Evolutionary conservation across 441 rosid genomes (phyloP), one percentile per base, ranked within the genome.

Genomic region (Erodium moschatum): DNA sequence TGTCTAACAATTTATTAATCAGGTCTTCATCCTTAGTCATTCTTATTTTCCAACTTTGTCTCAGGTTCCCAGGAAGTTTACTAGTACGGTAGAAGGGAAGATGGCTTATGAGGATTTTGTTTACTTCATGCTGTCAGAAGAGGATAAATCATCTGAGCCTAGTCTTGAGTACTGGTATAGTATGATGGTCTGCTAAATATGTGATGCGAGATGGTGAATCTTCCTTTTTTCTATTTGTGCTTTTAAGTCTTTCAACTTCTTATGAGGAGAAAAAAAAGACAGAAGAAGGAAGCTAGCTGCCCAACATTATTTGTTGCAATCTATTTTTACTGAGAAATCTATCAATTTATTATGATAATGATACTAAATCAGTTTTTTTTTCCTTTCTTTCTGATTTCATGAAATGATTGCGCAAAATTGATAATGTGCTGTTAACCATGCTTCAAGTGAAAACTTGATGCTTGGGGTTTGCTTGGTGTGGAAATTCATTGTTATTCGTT

Each of bases 31-130:
- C 21, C 31, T 29, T 31, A 6, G 10, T 5, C 58, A 8, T 70
- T 6, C 61, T 65, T 68, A 5, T 69, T 63, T 70, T 66, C 69
- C 68, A 5, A 31, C 75, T 15, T 74, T 76, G 42, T 38, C 69
- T 75, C 74, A 94, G 99, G 85, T 91, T 70, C 79, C 96, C 0
- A 87, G 95, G 72, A 92, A 89, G 81, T 95, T 95, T 82, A 92
- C 91, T 10, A 86, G 97, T 77, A 86, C 79, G 79, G 82, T 82
- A 65, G 95, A 92, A 79, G 99, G 95, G 73, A 95, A 95, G 79
- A 95, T 95, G 97, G 91, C 98, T 54, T 95, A 95, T 83, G 98
- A 95, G 83, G 99, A 95, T 78, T 95, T 95, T 75, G 98, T 92
- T 50, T 89, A 90, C 84, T 95, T 95, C 79, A 95, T 95, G 75